A percentile compares a stretch with the other conserved stretches of the same genome.
phyloP scores from a whole-genome alignment of 257 asterid species.

The Solanum chilense region DNA sequence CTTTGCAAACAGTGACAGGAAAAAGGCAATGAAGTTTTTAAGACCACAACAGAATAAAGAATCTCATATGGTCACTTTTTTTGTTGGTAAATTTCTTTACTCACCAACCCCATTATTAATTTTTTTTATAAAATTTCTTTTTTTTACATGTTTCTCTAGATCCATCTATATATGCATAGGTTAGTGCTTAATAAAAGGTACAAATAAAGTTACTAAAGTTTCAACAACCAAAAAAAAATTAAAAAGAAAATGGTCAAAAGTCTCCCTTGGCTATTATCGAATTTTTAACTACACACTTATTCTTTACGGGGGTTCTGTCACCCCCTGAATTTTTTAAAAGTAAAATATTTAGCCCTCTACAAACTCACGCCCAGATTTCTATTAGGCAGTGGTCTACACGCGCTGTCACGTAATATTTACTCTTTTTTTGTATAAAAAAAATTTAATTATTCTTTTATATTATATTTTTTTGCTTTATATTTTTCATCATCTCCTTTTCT shows the following conservation, averaged over 20 bases:
- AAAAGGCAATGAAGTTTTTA: conserved; percentile 88
- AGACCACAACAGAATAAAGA: conserved; percentile 71
- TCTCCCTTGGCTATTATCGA: too few species aligned
- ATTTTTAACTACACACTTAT: too few species aligned
- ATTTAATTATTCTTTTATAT: too few species aligned
- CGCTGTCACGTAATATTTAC: too few species aligned
- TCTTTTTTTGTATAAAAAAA: too few species aligned
- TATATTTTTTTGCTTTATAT: too few species aligned
- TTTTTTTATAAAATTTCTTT: background rate
- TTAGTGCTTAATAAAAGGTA: background rate
- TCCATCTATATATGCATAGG: background rate
- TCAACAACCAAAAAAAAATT: background rate
- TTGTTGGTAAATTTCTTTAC: conserved; percentile 48
- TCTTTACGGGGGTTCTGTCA: too few species aligned
- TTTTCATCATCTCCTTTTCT: too few species aligned
- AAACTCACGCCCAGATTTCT: too few species aligned
- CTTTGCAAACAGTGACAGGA: conserved; percentile 80
- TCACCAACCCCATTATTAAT: background rate
- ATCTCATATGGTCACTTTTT: conserved; percentile 88
- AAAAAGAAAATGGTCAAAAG: too few species aligned
- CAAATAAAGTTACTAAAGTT: background rate
- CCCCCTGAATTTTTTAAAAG: too few species aligned
- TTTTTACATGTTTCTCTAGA: background rate
- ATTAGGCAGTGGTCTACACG: too few species aligned
- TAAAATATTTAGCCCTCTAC: fast-evolving